Base-by-base conservation (phyloP, 202 grass and related monocot genomes). In the Bolboschoenoplectus hybrid region DNA sequence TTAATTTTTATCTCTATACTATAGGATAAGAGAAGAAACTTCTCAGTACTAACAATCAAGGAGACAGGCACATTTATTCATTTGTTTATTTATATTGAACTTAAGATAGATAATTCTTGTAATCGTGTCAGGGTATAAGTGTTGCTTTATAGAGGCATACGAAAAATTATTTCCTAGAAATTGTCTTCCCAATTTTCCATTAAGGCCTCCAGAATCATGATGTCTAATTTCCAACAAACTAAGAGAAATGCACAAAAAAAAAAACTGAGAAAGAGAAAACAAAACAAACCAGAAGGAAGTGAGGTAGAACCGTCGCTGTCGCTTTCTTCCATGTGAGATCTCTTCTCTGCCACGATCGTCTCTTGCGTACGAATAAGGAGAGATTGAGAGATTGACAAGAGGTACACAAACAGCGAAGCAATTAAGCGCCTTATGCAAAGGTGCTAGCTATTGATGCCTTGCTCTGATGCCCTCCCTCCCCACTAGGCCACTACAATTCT, bases 311-410 rank as follows among this genome's bases (percentile, higher is more conserved):
- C 38, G 47, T 57, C 78, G n/a, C 51, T 78, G 45, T 74, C 62
- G 79, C 52, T 66, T 13, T 89, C 88, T 74, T 83, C 79, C 78
- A 51, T 68, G 43, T 60, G 14, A 82, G 40, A 52, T 55, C 60
- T 75, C 8, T 67, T 89, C 43, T 86, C 87, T 39, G 76, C 75
- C 87, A 85, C 85, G 50, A 20, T 62, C 44, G 45, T 32, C 39
- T 7, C 34, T 53, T 67, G 52, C 20, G 45, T 34, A 50, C 9
- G n/a, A 52, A 51, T 9, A 50, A 11, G 41, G 56, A 44, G 41
- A 12, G 34, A 68, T 6, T 5, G 57, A 61, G 43, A 61, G 57
- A 16, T 14, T 16, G 13, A 17, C 3, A 45, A 12, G 6, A 19
- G 36, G 65, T 2, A 40, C 35, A 40, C 3, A 35, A 11, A 63